Evolutionary conservation across 495 filamentous ascomycete genomes (phyloP).

Genomic region (Aspergillus biplanus): DNA sequence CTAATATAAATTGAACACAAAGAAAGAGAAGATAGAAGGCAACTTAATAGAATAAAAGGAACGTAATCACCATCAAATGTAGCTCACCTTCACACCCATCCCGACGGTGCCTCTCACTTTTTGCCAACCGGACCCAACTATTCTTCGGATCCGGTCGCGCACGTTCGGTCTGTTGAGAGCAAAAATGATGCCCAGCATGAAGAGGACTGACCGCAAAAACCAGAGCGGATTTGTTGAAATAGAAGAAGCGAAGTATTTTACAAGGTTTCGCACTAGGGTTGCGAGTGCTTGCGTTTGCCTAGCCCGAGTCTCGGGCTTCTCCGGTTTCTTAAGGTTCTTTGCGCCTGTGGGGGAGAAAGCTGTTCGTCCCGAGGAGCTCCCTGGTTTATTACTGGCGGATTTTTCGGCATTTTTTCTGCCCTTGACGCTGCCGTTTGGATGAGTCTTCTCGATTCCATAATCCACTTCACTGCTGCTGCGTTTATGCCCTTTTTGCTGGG

Average conservation of each 20-base stretch:
- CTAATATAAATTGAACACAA: conserved; percentile 14
- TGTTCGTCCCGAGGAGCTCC: conserved; percentile 32
- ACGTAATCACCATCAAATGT: conserved; percentile 62
- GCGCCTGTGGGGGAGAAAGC: conserved; percentile 37
- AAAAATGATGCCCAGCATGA: conserved; percentile 78
- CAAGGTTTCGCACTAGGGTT: conserved; percentile 59
- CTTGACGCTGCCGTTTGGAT: conserved; percentile 40
- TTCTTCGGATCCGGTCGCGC: conserved; percentile 70
- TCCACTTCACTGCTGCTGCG: conserved; percentile 56
- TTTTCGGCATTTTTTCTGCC: conserved; percentile 39
- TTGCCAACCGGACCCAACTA: conserved; percentile 72
- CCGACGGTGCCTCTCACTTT: conserved; percentile 86
- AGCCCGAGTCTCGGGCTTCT: conserved; percentile 40
- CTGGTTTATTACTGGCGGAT: conserved; percentile 32
- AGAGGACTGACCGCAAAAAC: conserved; percentile 74
- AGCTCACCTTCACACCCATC: conserved; percentile 98
- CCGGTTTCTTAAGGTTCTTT: conserved; percentile 45
- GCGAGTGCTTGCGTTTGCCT: conserved; percentile 38
- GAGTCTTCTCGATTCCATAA: conserved; percentile 56
- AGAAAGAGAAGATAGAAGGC: conserved; percentile 24
- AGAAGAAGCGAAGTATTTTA: conserved; percentile 63
- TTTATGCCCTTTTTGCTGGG: conserved; percentile 54
- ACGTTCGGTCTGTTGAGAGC: conserved; percentile 75
- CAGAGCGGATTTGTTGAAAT: conserved; percentile 74
- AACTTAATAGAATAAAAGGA: conserved; percentile 17